Evolutionary conservation across 2,329 filamentous ascomycete species (phyloP).

Genomic region (Alternaria viburni): DNA sequence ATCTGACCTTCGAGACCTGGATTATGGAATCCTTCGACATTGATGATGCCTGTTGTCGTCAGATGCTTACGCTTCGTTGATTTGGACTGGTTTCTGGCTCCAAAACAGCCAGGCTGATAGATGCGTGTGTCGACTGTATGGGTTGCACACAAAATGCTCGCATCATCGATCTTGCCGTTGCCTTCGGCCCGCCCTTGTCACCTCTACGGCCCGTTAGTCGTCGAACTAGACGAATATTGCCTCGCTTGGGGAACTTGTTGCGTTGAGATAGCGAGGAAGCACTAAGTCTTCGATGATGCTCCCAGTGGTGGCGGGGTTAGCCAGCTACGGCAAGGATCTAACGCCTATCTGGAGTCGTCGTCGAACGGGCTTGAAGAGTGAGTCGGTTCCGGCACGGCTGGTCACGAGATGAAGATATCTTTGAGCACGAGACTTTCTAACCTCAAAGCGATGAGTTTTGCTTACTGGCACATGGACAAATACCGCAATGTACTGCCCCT

Average conservation of each 20-base stretch:
- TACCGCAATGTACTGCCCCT: neutral
- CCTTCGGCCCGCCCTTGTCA: conserved; percentile 7
- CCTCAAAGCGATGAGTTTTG: neutral
- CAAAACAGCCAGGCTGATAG: neutral
- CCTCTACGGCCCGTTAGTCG: conserved; percentile 1
- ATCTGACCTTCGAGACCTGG: neutral
- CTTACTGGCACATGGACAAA: neutral
- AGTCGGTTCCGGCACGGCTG: neutral
- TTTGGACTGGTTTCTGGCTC: neutral
- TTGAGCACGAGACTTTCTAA: neutral
- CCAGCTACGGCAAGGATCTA: neutral
- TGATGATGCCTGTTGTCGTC: neutral
- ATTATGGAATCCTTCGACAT: neutral
- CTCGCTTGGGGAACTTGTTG: neutral
- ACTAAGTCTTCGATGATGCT: neutral
- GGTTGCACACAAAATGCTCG: neutral
- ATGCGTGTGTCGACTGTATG: neutral
- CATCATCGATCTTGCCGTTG: conserved; percentile 15
- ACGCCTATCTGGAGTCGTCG: neutral
- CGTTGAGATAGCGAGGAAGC: neutral
- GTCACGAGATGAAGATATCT: neutral
- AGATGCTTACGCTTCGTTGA: neutral
- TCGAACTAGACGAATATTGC: neutral
- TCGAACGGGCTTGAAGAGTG: neutral
- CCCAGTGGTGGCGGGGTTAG: neutral